phyloP scores from a whole-genome alignment of 1,139 yeast species.

The Debaryomyces subglobosus region DNA sequence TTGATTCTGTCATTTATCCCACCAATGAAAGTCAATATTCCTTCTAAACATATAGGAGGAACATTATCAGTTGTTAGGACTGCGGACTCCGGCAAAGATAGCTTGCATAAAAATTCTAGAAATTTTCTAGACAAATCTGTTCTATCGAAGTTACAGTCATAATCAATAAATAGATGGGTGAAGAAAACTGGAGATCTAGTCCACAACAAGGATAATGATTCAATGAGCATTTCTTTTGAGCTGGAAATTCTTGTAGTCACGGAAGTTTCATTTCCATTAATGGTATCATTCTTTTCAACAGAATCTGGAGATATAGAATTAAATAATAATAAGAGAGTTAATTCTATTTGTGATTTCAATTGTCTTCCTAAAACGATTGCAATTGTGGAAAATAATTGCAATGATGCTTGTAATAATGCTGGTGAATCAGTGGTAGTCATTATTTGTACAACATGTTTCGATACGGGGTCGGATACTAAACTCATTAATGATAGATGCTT shows the following conservation, averaged over 20 bases:
- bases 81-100: slow-evolving; percentile 83
- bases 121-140: slow-evolving; percentile 75
- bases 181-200: slow-evolving; percentile 80
- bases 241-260: slow-evolving; percentile 34
- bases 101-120: slow-evolving; percentile 69
- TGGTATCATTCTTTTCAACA: slow-evolving; percentile 20
- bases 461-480: slow-evolving; percentile 75
- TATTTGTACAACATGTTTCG: slow-evolving; percentile 80
- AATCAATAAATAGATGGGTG: slow-evolving; percentile 74
- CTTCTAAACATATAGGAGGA: slow-evolving; percentile 93
- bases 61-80: slow-evolving; percentile 77
- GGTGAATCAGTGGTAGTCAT: slow-evolving; percentile 73
- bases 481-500: slow-evolving; percentile 67
- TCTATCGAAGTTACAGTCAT: slow-evolving; percentile 90
- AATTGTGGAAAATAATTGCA: slow-evolving; percentile 74
- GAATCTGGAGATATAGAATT: slow-evolving; percentile 51
- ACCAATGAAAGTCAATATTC: slow-evolving; percentile 70
- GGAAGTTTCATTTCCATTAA: slow-evolving; percentile 28
- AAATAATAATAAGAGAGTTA: slow-evolving; percentile 62
- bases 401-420: slow-evolving; percentile 69
- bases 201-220: slow-evolving; percentile 83
- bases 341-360: slow-evolving; percentile 68
- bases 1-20: slow-evolving; percentile 65
- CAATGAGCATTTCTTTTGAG: slow-evolving; percentile 78
- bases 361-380: slow-evolving; percentile 59